Evolutionary conservation across 2,329 filamentous ascomycete genomes (phyloP).

Genomic region (Microsporum ferrugineum): DNA sequence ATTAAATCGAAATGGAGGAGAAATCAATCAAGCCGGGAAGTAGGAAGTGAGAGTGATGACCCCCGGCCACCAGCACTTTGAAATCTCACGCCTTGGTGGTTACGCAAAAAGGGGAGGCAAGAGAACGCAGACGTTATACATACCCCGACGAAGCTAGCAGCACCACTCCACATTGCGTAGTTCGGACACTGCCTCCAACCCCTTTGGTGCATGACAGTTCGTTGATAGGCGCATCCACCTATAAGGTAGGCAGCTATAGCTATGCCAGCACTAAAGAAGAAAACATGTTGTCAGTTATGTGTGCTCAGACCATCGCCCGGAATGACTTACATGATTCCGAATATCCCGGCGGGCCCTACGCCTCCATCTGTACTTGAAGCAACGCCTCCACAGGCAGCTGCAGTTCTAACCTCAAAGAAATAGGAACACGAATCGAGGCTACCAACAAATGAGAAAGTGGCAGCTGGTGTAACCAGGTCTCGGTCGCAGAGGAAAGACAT

Average conservation of each 20-base stretch:
- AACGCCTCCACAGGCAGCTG: conserved; percentile 68
- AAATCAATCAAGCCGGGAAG: conserved; percentile 28
- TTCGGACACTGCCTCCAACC: conserved; percentile 95
- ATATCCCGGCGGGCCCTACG: conserved; percentile 63
- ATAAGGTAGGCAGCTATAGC: conserved; percentile 80
- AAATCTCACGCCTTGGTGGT: conserved; percentile 15
- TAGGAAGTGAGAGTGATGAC: conserved; percentile 18
- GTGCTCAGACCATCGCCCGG: conserved; percentile 20
- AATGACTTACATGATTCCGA: conserved; percentile 65
- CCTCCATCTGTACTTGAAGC: conserved; percentile 46
- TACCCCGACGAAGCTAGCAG: conserved; percentile 75
- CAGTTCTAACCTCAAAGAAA: conserved; percentile 84
- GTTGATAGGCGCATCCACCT: conserved; percentile 89
- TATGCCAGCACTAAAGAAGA: conserved; percentile 41
- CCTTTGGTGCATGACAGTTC: conserved; percentile 83
- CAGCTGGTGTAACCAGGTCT: conserved; percentile 57
- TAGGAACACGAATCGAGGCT: conserved; percentile 88
- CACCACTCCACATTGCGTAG: conserved; percentile 81
- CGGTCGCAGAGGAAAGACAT: conserved; percentile 90
- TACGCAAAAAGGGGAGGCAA: conserved; percentile 20
- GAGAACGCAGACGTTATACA: conserved; percentile 36
- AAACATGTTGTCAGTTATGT: background rate
- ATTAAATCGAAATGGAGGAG: background rate
- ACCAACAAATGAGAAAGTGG: conserved; percentile 72
- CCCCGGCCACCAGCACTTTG: conserved; percentile 17